Conservation (phyloP, 1,139 yeast genomes). For the Saccharomyces hybrid region DNA sequence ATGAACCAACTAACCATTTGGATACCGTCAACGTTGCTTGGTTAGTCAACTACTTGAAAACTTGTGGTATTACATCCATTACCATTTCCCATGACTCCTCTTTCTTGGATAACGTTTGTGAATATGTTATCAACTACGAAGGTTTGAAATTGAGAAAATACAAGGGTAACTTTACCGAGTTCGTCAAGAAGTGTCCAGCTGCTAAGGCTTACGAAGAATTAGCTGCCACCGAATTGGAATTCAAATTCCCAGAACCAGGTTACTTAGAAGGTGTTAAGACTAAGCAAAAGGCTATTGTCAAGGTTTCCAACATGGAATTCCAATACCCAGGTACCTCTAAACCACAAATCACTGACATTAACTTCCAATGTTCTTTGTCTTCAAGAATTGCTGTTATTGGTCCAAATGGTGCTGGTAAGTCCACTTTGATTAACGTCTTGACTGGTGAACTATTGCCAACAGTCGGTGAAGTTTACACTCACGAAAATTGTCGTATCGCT, state of each 20-base stretch:
- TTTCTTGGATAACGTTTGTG: slow-evolving; percentile 94
- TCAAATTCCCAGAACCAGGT: slow-evolving; percentile 99
- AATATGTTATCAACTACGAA: slow-evolving; percentile 99
- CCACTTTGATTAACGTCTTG: slow-evolving; percentile 94
- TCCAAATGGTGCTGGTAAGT: slow-evolving; percentile 99
- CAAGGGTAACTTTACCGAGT: slow-evolving; percentile 98
- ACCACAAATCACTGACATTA: slow-evolving; percentile 85
- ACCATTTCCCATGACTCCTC: slow-evolving; percentile 99
- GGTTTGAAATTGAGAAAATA: slow-evolving; percentile 99
- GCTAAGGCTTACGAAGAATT: slow-evolving; percentile 98
- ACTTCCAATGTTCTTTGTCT: slow-evolving; percentile 97
- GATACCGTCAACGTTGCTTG: slow-evolving; percentile 98
- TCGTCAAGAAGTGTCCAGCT: slow-evolving; percentile 96
- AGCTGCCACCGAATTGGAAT: slow-evolving; percentile 94
- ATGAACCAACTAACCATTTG: slow-evolving; percentile 99
- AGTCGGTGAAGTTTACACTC: slow-evolving; percentile 95
- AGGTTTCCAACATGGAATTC: slow-evolving; percentile 94
- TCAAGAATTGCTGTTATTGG: slow-evolving; percentile 99
- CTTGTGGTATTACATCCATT: slow-evolving; percentile 96
- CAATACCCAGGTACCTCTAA: slow-evolving; percentile 97
- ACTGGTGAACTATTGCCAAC: slow-evolving; percentile 99
- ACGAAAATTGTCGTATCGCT: slow-evolving; percentile 99
- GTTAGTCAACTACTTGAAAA: slow-evolving; percentile 97
- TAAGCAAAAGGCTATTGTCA: slow-evolving; percentile 98
- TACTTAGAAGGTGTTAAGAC: slow-evolving; percentile 99